These are phyloP conservation scores for Fomitopsis pulvina DNA, from an alignment of 768 basidiomycete species.

Conservation along the genomic window DNA sequence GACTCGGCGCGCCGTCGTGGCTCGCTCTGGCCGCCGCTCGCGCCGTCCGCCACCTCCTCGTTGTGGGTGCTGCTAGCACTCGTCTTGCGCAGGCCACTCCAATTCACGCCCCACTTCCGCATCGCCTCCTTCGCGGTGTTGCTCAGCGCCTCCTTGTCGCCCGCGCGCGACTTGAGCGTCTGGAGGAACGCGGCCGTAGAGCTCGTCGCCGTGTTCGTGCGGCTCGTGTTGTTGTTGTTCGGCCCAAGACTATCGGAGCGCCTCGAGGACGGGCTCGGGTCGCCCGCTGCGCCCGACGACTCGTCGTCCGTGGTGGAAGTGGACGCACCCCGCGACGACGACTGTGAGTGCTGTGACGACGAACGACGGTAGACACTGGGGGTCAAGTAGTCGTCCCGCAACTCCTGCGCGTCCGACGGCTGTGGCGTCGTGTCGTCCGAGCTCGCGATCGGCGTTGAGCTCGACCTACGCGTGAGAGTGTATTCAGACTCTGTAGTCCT, in stretches of 20 bases:
- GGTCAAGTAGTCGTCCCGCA: constrained; percentile 8
- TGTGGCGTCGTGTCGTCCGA: neutral
- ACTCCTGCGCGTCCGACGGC: neutral
- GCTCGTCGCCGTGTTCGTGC: constrained; percentile 26
- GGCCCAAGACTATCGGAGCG: constrained; percentile 14
- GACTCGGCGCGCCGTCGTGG: constrained; percentile 10
- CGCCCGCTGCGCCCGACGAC: constrained; percentile 6
- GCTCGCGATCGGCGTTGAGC: constrained; percentile 7
- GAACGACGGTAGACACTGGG: constrained; percentile 28
- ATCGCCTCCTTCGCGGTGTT: constrained; percentile 85
- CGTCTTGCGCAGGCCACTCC: constrained; percentile 61
- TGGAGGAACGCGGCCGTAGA: constrained; percentile 66
- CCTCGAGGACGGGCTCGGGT: constrained; percentile 13
- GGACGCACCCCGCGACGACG: constrained; percentile 26
- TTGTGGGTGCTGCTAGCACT: constrained; percentile 10
- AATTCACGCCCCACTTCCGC: constrained; percentile 88
- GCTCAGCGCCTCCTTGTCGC: constrained; percentile 80
- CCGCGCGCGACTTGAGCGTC: constrained; percentile 67
- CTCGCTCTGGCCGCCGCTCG: constrained; percentile 22
- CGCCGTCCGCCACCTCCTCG: constrained; percentile 22
- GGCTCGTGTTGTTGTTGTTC: constrained; percentile 4
- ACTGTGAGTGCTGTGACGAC: constrained; percentile 37
- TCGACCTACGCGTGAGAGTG: constrained; percentile 8
- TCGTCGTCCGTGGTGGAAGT: constrained; percentile 29
- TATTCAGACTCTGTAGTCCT: constrained; percentile 7